Evolutionary conservation across 495 filamentous ascomycete genomes (phyloP).

Genomic region (Hyaloscypha bicolor): DNA sequence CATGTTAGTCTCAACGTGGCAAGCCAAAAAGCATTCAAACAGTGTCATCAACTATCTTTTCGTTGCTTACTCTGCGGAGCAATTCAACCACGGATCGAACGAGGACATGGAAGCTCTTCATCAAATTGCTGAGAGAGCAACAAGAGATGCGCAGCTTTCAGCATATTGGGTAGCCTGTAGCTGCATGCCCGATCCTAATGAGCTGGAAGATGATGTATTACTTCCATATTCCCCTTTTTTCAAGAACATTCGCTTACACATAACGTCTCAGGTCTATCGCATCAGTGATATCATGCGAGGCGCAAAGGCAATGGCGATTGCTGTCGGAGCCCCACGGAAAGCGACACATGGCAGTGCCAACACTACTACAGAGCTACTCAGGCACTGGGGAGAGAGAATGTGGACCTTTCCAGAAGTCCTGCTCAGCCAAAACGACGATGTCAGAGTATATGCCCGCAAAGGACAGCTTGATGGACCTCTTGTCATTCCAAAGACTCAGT

Average conservation of each 20-base stretch:
- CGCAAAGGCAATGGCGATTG: slow-evolving; percentile 38
- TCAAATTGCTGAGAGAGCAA: slow-evolving; percentile 30
- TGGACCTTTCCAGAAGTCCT: slow-evolving; percentile 53
- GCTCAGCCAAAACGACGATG: slow-evolving; percentile 34
- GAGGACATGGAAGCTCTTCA: slow-evolving; percentile 4
- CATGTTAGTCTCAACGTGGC: slow-evolving; percentile 5
- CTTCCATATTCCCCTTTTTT: too few relatives aligned
- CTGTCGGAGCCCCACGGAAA: slow-evolving; percentile 22
- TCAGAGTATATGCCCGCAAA: not conserved
- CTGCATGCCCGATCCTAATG: slow-evolving; percentile 25
- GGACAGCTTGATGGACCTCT: not conserved
- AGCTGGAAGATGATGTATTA: slow-evolving; percentile 26
- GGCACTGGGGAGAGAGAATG: slow-evolving; percentile 46
- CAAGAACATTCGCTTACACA: too few relatives aligned
- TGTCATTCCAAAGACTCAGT: slow-evolving; percentile 10
- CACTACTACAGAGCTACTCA: not conserved
- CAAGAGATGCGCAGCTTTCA: slow-evolving; percentile 29
- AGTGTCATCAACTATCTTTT: slow-evolving; percentile 5
- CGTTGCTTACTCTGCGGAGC: slow-evolving; percentile 9
- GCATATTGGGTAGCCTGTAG: slow-evolving; percentile 40
- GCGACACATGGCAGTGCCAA: not conserved
- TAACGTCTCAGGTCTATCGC: slow-evolving; percentile 32
- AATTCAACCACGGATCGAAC: slow-evolving; percentile 12
- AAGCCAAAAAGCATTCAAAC: not conserved
- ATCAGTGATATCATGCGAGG: slow-evolving; percentile 46